phyloP scores from a whole-genome alignment of 2,329 filamentous ascomycete species.

The Talaromyces sp. region DNA sequence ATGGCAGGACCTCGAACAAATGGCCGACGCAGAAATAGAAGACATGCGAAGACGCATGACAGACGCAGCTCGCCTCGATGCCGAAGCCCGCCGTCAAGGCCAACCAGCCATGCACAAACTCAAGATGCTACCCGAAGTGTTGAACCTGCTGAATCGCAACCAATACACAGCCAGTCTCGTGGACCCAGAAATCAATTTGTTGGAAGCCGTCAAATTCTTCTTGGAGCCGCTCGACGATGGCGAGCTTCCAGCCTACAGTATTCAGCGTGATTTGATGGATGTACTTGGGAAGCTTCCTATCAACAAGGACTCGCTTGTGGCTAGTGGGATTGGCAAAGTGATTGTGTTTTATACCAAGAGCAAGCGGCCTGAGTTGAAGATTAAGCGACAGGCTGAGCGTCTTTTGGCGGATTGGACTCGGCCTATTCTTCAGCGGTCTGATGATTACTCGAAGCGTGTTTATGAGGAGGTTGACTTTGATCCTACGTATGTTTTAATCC shows the following conservation, averaged over 20 bases:
- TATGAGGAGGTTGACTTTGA: conserved; percentile 60
- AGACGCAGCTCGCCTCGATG: conserved; percentile 81
- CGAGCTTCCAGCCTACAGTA: conserved; percentile 91
- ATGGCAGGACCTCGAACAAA: conserved; percentile 77
- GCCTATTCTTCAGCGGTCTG: conserved; percentile 87
- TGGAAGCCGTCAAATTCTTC: conserved; percentile 95
- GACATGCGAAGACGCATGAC: conserved; percentile 88
- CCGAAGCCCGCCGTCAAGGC: conserved; percentile 72
- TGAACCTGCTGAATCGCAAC: conserved; percentile 83
- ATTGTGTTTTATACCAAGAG: conserved; percentile 96
- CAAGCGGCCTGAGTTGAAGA: conserved; percentile 79
- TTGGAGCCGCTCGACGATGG: conserved; percentile 93
- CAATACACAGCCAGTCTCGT: conserved; percentile 77
- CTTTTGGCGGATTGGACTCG: conserved; percentile 95
- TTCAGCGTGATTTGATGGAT: conserved; percentile 89
- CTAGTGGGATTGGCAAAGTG: conserved; percentile 93
- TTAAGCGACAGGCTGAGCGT: conserved; percentile 91
- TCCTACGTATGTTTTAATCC: conserved; percentile 45
- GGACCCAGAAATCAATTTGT: conserved; percentile 90
- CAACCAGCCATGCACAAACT: conserved; percentile 89
- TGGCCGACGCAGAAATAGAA: conserved; percentile 86
- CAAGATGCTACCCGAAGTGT: conserved; percentile 87
- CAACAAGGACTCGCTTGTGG: conserved; percentile 83
- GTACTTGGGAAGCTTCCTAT: conserved; percentile 79
- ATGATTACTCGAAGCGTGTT: conserved; percentile 86